Evolutionary conservation across 371 early-diverging fungal species (phyloP).

Genomic region (Mucor saturninus): DNA sequence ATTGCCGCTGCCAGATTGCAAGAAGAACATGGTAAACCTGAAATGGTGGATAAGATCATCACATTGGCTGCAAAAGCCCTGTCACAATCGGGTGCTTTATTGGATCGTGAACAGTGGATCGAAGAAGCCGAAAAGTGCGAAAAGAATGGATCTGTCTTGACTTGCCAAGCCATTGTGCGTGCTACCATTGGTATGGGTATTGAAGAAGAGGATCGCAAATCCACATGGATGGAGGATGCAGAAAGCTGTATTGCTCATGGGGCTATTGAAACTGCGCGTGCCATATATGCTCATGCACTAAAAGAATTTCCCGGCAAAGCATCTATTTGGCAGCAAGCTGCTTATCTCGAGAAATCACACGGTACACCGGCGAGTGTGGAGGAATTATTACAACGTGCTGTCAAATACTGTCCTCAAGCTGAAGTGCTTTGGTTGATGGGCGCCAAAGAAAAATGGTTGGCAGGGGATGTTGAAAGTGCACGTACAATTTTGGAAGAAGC

Average conservation of each 20-base stretch:
- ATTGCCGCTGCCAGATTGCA: constrained; percentile 93
- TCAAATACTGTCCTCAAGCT: constrained; percentile 89
- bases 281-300: constrained; percentile 87
- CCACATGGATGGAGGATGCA: constrained; percentile 92
- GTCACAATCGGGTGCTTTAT: constrained; percentile 66
- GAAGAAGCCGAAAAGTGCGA: constrained; percentile 89
- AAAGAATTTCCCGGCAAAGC: constrained; percentile 78
- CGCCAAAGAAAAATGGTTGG: constrained; percentile 93
- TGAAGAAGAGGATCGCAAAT: constrained; percentile 81
- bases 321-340: constrained; percentile 89
- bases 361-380: constrained; percentile 82
- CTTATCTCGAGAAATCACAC: constrained; percentile 86
- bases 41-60: constrained; percentile 75
- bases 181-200: constrained; percentile 82
- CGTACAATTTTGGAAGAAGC: constrained; percentile 85
- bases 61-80: constrained; percentile 72
- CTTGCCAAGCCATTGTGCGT: constrained; percentile 85
- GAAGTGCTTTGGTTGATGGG: constrained; percentile 97
- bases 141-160: constrained; percentile 74
- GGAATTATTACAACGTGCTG: constrained; percentile 82
- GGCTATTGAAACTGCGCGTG: constrained; percentile 82
- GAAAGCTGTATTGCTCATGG: constrained; percentile 71
- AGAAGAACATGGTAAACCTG: constrained; percentile 78
- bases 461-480: constrained; percentile 89
- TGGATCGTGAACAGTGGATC: constrained; percentile 92